These are phyloP conservation scores for Sarocladium brachiariae DNA, from an alignment of 2,329 filamentous ascomycete genomes.

Conservation along the genomic window DNA sequence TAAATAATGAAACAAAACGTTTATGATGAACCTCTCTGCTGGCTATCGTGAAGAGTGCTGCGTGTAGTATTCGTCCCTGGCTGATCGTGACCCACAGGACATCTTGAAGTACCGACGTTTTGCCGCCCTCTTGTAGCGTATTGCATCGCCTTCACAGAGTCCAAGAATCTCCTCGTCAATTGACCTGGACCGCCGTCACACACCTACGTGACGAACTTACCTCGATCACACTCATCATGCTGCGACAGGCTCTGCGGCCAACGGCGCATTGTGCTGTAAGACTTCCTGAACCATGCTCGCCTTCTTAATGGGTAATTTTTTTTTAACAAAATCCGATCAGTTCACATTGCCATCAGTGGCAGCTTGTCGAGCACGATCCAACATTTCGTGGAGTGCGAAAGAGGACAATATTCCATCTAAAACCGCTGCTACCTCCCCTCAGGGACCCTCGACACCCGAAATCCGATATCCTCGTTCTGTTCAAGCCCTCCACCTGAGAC, in stretches of 20 bases:
- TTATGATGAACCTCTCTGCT: too few species aligned
- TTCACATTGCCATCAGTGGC: background rate
- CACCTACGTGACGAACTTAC: background rate
- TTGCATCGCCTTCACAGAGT: too few species aligned
- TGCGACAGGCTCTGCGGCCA: background rate
- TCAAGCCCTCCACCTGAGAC: conserved; percentile 79
- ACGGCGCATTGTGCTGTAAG: background rate
- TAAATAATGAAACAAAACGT: too few species aligned
- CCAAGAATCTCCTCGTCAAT: too few species aligned
- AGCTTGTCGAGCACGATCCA: background rate
- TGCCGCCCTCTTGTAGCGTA: too few species aligned
- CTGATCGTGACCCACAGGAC: too few species aligned
- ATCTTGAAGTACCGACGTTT: too few species aligned
- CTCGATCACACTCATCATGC: background rate
- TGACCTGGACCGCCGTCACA: too few species aligned
- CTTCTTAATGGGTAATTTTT: background rate
- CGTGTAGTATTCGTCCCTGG: too few species aligned
- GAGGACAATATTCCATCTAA: conserved; percentile 8
- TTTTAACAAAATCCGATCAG: too few species aligned
- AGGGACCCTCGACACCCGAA: conserved; percentile 14
- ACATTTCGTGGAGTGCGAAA: background rate
- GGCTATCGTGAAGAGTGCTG: too few species aligned
- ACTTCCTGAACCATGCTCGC: background rate
- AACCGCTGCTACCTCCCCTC: background rate
- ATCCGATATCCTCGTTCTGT: conserved; percentile 60